Conservation (phyloP, 148 eudicot species). For the Rhododendron henanense region DNA sequence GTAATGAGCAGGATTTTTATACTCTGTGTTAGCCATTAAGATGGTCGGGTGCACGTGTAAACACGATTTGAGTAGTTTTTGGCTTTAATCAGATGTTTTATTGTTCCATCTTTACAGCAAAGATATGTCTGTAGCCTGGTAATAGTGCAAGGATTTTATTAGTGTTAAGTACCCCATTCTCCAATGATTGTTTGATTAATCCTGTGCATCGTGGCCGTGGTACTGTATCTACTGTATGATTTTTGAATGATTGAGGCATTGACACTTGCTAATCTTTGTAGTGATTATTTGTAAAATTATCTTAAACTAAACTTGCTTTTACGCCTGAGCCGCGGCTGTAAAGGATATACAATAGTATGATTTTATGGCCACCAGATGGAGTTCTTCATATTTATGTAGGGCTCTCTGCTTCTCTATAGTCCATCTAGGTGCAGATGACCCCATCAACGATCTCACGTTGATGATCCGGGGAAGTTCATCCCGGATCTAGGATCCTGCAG, state of each 20-base stretch:
- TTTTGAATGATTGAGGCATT: slow-evolving; percentile 1
- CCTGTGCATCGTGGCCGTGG: neutral
- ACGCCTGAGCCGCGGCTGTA: neutral
- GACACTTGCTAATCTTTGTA: neutral
- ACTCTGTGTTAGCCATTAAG: neutral
- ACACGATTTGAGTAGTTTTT: neutral
- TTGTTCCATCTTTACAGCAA: slow-evolving; percentile 6
- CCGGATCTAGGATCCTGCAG: neutral
- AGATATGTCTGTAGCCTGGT: neutral
- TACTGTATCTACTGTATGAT: neutral
- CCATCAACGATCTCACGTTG: neutral
- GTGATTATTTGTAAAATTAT: neutral
- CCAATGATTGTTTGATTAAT: neutral
- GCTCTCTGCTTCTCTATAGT: neutral
- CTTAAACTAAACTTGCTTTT: neutral
- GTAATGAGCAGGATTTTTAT: neutral
- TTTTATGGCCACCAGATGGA: neutral
- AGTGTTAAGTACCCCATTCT: neutral
- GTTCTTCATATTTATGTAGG: neutral
- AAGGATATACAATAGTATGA: neutral
- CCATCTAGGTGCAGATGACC: neutral
- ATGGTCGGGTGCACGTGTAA: too few species aligned
- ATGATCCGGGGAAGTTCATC: neutral
- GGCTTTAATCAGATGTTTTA: neutral
- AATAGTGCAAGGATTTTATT: neutral